A percentile compares a stretch with the other conserved stretches of the same genome.
These are phyloP conservation scores for Thelonectria blattea DNA, from an alignment of 2,329 filamentous ascomycete species.

Conservation along the genomic window DNA sequence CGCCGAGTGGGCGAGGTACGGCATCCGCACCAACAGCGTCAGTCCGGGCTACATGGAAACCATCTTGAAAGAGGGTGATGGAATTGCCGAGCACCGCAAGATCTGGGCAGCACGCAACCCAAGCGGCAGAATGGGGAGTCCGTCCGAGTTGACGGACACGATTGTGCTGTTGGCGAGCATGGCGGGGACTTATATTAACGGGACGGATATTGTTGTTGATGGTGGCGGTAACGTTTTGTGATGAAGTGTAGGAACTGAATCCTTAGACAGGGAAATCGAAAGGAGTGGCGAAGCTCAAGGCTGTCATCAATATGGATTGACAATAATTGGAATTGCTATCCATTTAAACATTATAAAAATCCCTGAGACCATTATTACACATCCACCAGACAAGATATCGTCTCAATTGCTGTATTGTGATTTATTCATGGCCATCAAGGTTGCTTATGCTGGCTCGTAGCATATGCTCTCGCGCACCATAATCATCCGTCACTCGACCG, in stretches of 20 bases:
- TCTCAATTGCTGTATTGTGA: no score
- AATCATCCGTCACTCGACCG: no score
- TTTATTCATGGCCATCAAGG: no score
- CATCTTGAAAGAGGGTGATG: constrained; percentile 70
- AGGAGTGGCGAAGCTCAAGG: background rate
- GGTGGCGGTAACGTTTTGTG: constrained; percentile 47
- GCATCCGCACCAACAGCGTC: constrained; percentile 73
- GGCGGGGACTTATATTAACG: constrained; percentile 69
- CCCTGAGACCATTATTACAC: no score
- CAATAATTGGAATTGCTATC: no score
- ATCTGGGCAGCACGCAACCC: constrained; percentile 66
- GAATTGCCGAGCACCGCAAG: constrained; percentile 56
- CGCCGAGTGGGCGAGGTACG: constrained; percentile 71
- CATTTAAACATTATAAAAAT: no score
- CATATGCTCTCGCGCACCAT: no score
- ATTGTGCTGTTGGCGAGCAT: constrained; percentile 64
- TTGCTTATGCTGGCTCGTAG: no score
- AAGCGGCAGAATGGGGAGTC: constrained; percentile 67
- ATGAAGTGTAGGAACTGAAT: background rate
- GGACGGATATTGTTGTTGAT: constrained; percentile 68
- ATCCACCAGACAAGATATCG: no score
- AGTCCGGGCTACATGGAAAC: constrained; percentile 81
- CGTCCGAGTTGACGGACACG: constrained; percentile 65
- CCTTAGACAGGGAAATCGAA: background rate
- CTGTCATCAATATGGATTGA: no score